Evolutionary conservation across 805 yeast species (phyloP), one percentile per base, ranked within the genome.

Genomic region (Barnettozyma botsteinii): DNA sequence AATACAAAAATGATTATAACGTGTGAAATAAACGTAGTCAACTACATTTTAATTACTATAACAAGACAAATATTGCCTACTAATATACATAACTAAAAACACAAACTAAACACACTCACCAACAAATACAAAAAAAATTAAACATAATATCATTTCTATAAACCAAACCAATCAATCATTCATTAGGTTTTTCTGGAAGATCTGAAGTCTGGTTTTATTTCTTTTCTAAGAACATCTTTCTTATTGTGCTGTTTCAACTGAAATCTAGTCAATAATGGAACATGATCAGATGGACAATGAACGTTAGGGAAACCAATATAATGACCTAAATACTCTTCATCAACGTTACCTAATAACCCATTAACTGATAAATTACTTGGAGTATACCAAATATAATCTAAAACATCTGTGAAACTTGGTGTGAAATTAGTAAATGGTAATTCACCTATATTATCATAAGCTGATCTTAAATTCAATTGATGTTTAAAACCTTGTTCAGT

Each of bases 331-430:
- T 93, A 93, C 4, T 82, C 84, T 33, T 71, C 71, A 59, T 91
- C 97, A 31, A 89, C 77, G 51, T 79, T 77, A 21, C 96, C 98
- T 40, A 91, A 67, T 52, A 93, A 65, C 8, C 96, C 97, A 51
- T 79, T 79, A 8, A 93, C 95, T 41, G 81, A 75, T 46, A 93
- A 68, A n/a, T 79, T 70, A 12, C 79, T 71, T 8, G 95, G 84
- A 3, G 96, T 78, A 63, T 85, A 88, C 96, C 98, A 94, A 43
- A 93, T 81, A 60, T 93, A 93, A 66, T 93, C 99, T 64, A 93
- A 86, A 30, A 81, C 89, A 55, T 87, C 88, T 1, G 94, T 87
- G 64, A 93, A 93, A 26, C 83, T 79, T 21, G 99, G 98, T 0
- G 98, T 81, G 62, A 81, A 82, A 62, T 93, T 93, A 7, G 99